Percentiles rank a stretch among this genome's conserved stretches.
Conservation (phyloP, 2,329 filamentous ascomycete genomes). For the Cordyceps fumosorosea region DNA sequence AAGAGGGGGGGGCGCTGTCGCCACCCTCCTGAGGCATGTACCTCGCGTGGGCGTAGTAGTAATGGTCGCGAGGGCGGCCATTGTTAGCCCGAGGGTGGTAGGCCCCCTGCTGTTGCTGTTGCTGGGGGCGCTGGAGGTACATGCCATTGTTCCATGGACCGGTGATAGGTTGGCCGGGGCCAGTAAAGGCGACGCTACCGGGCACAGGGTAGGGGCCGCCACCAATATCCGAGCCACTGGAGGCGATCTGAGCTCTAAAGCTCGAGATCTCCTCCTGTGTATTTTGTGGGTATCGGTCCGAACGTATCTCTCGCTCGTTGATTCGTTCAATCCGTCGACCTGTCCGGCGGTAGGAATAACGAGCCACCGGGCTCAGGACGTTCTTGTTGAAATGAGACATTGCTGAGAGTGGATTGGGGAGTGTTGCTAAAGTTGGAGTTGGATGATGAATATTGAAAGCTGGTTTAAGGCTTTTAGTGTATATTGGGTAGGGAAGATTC, state of each 20-base stretch:
- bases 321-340: background rate
- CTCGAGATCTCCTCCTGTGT: background rate
- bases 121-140: background rate
- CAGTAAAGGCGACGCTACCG: background rate
- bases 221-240: background rate
- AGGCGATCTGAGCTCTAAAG: background rate
- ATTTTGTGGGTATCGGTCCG: background rate
- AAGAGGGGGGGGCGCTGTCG: no score
- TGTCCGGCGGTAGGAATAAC: background rate
- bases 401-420: background rate
- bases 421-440: background rate
- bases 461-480: background rate
- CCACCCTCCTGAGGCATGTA: no score
- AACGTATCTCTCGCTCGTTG: background rate
- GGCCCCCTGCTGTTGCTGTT: no score
- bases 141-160: background rate
- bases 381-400: background rate
- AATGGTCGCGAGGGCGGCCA: no score
- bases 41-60: no score
- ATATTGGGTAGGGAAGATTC: background rate
- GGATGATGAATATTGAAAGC: background rate
- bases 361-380: background rate
- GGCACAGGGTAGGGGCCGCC: background rate
- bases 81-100: no score
- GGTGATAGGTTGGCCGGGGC: background rate